Evolutionary conservation across 306 rosid species (phyloP).

Genomic region (Senna siamea): DNA sequence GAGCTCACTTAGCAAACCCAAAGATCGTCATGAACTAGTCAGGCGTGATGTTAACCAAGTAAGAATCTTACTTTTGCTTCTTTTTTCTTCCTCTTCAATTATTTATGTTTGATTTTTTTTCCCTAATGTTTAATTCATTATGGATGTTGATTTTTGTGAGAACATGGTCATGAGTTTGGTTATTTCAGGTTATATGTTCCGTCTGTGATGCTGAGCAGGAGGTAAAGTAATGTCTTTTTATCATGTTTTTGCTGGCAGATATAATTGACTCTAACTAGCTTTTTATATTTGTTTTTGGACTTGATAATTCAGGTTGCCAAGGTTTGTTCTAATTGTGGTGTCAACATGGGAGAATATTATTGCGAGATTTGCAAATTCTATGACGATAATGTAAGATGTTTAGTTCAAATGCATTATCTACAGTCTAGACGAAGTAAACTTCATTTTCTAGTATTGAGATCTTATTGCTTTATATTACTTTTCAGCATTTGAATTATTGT

Average conservation of each 20-base stretch:
- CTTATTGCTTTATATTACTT: not conserved
- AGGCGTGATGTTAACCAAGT: slow-evolving; percentile 70
- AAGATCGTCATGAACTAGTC: slow-evolving; percentile 61
- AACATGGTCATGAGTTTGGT: slow-evolving; percentile 30
- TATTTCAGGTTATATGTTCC: slow-evolving; percentile 65
- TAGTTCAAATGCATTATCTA: not conserved
- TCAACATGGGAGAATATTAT: slow-evolving; percentile 74
- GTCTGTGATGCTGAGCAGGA: slow-evolving; percentile 67
- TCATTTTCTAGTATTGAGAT: slow-evolving; percentile 8
- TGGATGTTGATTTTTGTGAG: not conserved
- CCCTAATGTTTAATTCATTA: not conserved
- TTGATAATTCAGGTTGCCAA: slow-evolving; percentile 56
- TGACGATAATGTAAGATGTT: slow-evolving; percentile 57
- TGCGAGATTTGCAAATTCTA: slow-evolving; percentile 73
- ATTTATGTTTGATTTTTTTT: not conserved
- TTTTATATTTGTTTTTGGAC: not conserved
- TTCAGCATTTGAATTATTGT: slow-evolving; percentile 22
- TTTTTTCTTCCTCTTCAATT: not conserved
- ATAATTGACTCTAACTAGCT: not conserved
- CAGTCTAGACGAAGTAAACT: not conserved
- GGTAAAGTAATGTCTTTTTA: slow-evolving; percentile 27
- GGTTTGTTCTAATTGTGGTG: slow-evolving; percentile 65
- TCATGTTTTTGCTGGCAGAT: not conserved
- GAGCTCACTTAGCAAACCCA: slow-evolving; percentile 58
- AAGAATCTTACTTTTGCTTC: slow-evolving; percentile 6